These are phyloP conservation scores for Saturnispora halmiae DNA, from an alignment of 805 yeast genomes.

Conservation along the genomic window DNA sequence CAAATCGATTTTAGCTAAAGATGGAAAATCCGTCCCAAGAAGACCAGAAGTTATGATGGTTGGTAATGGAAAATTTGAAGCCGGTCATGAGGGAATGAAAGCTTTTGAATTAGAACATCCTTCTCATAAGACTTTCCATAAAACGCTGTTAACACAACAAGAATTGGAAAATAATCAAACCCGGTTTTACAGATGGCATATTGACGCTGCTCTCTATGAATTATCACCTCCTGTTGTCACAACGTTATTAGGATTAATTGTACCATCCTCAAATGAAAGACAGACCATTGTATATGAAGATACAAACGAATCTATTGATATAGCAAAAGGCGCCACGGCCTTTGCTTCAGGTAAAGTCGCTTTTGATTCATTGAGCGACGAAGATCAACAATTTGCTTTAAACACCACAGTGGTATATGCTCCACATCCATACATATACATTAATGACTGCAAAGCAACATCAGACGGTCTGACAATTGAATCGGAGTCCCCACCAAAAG, in stretches of 20 bases:
- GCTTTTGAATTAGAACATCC: constrained; percentile 67
- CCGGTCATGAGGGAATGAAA: constrained; percentile 34
- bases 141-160: constrained; percentile 50
- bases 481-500: constrained; percentile 56
- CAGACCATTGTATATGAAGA: constrained; percentile 61
- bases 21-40: constrained; percentile 67
- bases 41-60: constrained; percentile 89
- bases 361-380: constrained; percentile 53
- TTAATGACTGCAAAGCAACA: constrained; percentile 72
- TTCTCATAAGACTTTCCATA: constrained; percentile 74
- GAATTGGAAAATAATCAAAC: constrained; percentile 58
- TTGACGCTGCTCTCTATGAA: constrained; percentile 81
- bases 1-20: constrained; percentile 64
- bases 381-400: constrained; percentile 67
- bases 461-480: constrained; percentile 83
- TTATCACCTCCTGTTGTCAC: constrained; percentile 82
- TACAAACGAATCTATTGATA: constrained; percentile 51
- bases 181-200: constrained; percentile 88
- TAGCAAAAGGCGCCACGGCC: constrained; percentile 83
- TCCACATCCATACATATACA: constrained; percentile 86
- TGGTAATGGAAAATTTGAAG: constrained; percentile 67
- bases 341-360: constrained; percentile 81
- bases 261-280: constrained; percentile 58
- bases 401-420: constrained; percentile 80
- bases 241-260: constrained; percentile 72